Evolutionary conservation across 1,284 basidiomycete species (phyloP).

Genomic region (Marasmius oreades): DNA sequence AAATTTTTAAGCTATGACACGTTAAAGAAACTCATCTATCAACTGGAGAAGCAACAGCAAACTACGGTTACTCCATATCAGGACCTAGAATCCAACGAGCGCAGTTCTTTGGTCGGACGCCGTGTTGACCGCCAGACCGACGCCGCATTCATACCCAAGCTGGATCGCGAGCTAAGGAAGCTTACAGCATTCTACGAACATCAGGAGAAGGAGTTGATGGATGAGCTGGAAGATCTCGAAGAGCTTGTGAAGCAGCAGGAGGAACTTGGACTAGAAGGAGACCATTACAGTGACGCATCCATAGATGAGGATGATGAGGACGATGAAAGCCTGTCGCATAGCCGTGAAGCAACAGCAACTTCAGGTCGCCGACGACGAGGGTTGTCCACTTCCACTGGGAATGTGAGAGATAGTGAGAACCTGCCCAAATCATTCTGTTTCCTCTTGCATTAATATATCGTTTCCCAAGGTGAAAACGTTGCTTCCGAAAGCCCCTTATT

Average conservation of each 20-base stretch:
- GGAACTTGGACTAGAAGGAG: conserved; percentile 53
- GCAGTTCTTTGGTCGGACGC: conserved; percentile 46
- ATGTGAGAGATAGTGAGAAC: conserved; percentile 13
- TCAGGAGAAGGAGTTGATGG: conserved; percentile 72
- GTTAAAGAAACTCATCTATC: conserved; percentile 85
- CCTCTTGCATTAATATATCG: too few species aligned
- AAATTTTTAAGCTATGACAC: conserved; percentile 60
- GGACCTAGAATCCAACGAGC: conserved; percentile 69
- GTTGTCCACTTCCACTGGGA: conserved; percentile 18
- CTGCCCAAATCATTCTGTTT: neutral
- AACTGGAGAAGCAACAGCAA: conserved; percentile 72
- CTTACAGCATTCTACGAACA: conserved; percentile 78
- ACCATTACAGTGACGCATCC: conserved; percentile 54
- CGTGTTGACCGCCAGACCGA: conserved; percentile 39
- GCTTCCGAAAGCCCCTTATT: conserved; percentile 3
- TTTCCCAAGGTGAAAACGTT: neutral
- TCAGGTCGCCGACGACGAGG: conserved; percentile 16
- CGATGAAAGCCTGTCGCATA: conserved; percentile 38
- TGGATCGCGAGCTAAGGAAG: conserved; percentile 85
- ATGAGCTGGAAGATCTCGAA: conserved; percentile 63
- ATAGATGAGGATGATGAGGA: conserved; percentile 68
- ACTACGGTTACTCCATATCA: conserved; percentile 29
- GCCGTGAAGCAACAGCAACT: conserved; percentile 15
- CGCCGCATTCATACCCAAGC: conserved; percentile 63
- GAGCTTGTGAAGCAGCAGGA: conserved; percentile 67